Percentiles rank a stretch among this genome's conserved stretches.
Evolutionary conservation across 2,329 filamentous ascomycete genomes (phyloP).

Genomic region (Fulvia fulva): DNA sequence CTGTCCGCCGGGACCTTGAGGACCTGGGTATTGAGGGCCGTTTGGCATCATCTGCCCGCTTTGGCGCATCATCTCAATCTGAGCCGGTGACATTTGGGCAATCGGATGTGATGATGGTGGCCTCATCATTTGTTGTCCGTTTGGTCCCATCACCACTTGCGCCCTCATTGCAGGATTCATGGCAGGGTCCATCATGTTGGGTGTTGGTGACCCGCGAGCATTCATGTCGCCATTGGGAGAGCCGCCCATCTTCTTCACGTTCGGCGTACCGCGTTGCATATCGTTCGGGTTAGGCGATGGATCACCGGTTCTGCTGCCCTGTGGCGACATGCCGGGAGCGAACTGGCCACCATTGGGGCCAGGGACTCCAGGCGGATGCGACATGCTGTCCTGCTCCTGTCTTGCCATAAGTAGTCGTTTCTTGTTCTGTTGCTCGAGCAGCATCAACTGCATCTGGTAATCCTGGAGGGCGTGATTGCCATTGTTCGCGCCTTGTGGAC

Average conservation of each 20-base stretch:
- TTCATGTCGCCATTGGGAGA: constrained; percentile 67
- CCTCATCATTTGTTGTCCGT: constrained; percentile 23
- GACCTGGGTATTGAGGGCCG: constrained; percentile 33
- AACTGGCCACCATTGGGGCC: constrained; percentile 46
- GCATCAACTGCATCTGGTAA: constrained; percentile 86
- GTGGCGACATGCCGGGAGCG: constrained; percentile 59
- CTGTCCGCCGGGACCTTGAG: constrained; percentile 30
- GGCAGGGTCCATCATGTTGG: constrained; percentile 53
- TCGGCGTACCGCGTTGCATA: constrained; percentile 73
- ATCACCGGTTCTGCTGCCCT: constrained; percentile 61
- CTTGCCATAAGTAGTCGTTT: constrained; percentile 80
- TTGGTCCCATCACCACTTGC: constrained; percentile 20
- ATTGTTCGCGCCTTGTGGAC: constrained; percentile 38
- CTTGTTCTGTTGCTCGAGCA: constrained; percentile 83
- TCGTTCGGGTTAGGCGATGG: constrained; percentile 74
- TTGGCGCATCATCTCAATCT: constrained; percentile 41
- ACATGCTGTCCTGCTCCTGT: constrained; percentile 69
- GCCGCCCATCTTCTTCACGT: constrained; percentile 65
- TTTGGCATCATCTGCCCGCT: constrained; percentile 30
- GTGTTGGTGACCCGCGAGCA: constrained; percentile 58
- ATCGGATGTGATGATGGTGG: constrained; percentile 63
- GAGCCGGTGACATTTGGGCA: constrained; percentile 51
- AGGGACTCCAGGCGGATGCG: constrained; percentile 42
- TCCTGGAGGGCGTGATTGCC: constrained; percentile 81
- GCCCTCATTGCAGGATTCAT: constrained; percentile 30